Conservation (phyloP, 306 rosid genomes). For the Ammopiptanthus mongolicus region DNA sequence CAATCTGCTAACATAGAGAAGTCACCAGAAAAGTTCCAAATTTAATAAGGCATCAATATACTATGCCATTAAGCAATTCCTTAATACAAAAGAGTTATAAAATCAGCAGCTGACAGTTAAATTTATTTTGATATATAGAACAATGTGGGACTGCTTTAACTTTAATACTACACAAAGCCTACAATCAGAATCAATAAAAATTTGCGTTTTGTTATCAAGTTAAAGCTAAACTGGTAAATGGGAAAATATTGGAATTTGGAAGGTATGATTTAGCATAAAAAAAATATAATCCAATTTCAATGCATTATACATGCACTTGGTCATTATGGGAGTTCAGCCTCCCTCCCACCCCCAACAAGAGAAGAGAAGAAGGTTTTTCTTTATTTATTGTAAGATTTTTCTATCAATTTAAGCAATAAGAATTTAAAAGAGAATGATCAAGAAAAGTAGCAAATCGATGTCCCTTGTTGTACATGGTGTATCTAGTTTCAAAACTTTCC, state of each 20-base stretch:
- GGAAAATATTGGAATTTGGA: not conserved
- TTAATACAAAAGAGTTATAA: not conserved
- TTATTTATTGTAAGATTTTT: not conserved
- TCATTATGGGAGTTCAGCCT: not conserved
- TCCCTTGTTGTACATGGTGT: not conserved
- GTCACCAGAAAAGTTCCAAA: not conserved
- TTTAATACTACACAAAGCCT: not conserved
- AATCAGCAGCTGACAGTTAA: not conserved
- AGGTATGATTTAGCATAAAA: not conserved
- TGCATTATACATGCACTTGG: too few species aligned
- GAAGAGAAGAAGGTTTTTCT: too few species aligned
- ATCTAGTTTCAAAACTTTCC: not conserved
- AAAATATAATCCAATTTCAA: not conserved
- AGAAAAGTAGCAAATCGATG: not conserved
- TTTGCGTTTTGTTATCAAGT: not conserved
- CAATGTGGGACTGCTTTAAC: not conserved
- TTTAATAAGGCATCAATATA: not conserved
- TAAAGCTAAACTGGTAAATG: not conserved
- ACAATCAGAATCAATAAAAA: not conserved
- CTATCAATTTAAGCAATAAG: not conserved
- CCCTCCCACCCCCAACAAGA: not conserved
- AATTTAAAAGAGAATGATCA: not conserved
- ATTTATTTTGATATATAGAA: not conserved
- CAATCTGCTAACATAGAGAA: not conserved
- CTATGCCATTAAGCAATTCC: not conserved